Base-by-base conservation (phyloP, 805 yeast species). In the Schwanniomyces polymorphus region DNA sequence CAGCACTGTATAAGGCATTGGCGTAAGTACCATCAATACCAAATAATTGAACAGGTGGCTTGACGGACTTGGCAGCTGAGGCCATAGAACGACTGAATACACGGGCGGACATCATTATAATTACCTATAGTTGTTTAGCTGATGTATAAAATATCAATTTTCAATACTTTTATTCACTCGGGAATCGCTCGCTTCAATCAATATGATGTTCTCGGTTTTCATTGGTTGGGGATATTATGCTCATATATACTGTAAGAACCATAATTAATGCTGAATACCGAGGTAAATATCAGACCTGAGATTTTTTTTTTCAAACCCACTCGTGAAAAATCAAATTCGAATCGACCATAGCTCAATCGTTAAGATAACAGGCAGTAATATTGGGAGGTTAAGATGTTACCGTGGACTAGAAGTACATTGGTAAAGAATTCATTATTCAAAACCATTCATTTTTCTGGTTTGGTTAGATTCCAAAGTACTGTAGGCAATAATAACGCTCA, bases 1-100 rank as follows among this genome's bases (percentile, higher is more conserved):
- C 86, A 18, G 98, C 97, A 46, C 91, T 78, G 82, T 85, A 92
- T 61, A 94, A 81, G 42, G 99, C 97, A 48, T 90, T 81, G 59
- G 98, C 99, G 72, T 92, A 92, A 55, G 98, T 91, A 66, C 98
- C 99, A 59, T 91, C 97, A 58, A 92, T 75, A 55, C 98, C 98
- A 64, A 81, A 92, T 68, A 92, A 80, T 80, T 91, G 97, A 54
- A 92, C 88, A 47, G 98, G 97, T 45, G 95, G 91, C 72, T 84
- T 85, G 63, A 80, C 81, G 49, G 80, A 50, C 63, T 76, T 73
- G 62, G 84, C 70, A 58, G 88, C 86, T 49, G 91, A 72, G 63
- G 95, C 92, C 76, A 86, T 68, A 48, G 85, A 74, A 76, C 91
- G 86, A 65, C 76, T 63, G 66, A 83, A 82, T 61, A 78, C 75